Evolutionary conservation across 345 rosid species (phyloP).

Genomic region (Pseudoturritis turrita): DNA sequence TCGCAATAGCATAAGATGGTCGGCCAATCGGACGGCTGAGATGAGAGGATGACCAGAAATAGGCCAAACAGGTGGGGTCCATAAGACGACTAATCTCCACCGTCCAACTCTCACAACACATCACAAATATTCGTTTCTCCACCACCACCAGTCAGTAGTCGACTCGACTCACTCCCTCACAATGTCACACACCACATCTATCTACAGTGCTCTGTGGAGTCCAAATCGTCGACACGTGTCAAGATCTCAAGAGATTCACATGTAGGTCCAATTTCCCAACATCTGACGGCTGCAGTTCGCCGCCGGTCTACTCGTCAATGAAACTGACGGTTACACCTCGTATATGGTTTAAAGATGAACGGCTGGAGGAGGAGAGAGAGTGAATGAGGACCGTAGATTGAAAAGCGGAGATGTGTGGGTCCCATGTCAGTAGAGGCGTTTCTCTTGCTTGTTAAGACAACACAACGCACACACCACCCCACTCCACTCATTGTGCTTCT

Average conservation of each 20-base stretch:
- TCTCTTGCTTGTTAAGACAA: slow-evolving; percentile 7
- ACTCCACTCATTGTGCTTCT: background rate
- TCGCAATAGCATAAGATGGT: slow-evolving; percentile 19
- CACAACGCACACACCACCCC: background rate
- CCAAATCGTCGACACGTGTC: slow-evolving; percentile 2
- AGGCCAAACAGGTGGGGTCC: slow-evolving; percentile 18
- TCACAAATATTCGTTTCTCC: slow-evolving; percentile 13
- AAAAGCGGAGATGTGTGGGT: background rate
- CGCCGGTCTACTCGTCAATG: slow-evolving; percentile 4
- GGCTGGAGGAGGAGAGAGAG: background rate
- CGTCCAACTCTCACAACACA: slow-evolving; percentile 26
- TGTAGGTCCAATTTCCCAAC: background rate
- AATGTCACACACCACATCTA: slow-evolving; percentile 9
- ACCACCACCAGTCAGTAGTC: no score
- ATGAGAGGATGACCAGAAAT: slow-evolving; percentile 10
- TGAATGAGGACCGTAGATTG: background rate
- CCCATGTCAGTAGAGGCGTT: background rate
- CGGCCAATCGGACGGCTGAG: slow-evolving; percentile 17
- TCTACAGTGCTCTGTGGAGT: background rate
- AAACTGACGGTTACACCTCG: background rate
- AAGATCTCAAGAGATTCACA: background rate
- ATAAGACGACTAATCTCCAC: slow-evolving; percentile 20
- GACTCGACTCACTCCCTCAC: background rate
- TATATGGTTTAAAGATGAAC: background rate
- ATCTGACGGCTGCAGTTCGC: slow-evolving; percentile 7